Percentiles rank a stretch among this genome's conserved stretches.
phyloP scores from a whole-genome alignment of 2,329 filamentous ascomycete genomes.

The Penicillium hordei region DNA sequence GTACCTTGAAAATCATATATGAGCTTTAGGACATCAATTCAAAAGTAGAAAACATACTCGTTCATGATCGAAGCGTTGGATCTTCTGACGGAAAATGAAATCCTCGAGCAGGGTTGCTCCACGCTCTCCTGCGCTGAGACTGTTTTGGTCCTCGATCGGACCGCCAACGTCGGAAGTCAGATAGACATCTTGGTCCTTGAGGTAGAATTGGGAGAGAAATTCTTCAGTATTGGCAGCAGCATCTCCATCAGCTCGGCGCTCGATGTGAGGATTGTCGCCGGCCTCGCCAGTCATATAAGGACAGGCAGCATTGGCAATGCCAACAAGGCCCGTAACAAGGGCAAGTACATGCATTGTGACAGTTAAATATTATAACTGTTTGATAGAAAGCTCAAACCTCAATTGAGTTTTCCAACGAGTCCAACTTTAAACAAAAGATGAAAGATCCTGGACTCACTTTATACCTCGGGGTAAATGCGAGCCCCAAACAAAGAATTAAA shows the following conservation, averaged over 20 bases:
- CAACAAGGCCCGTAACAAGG: slow-evolving; percentile 31
- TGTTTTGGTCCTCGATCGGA: slow-evolving; percentile 66
- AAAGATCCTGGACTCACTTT: slow-evolving; percentile 5
- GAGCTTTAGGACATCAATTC: background rate
- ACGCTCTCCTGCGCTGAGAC: slow-evolving; percentile 64
- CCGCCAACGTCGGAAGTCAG: slow-evolving; percentile 68
- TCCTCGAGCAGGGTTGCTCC: slow-evolving; percentile 71
- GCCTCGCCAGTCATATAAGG: slow-evolving; percentile 43
- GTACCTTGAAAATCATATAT: slow-evolving; percentile 44
- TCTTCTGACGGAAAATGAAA: slow-evolving; percentile 71
- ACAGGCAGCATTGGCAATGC: slow-evolving; percentile 41
- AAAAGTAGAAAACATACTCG: slow-evolving; percentile 48
- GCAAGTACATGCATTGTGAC: slow-evolving; percentile 28
- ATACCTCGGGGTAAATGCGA: slow-evolving; percentile 6
- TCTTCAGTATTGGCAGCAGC: slow-evolving; percentile 37
- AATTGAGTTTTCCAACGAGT: background rate
- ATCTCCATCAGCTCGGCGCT: slow-evolving; percentile 28
- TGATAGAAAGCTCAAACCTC: background rate
- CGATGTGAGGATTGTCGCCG: slow-evolving; percentile 10
- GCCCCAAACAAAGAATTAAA: background rate
- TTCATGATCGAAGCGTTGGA: slow-evolving; percentile 70
- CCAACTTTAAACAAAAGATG: background rate
- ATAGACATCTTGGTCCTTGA: slow-evolving; percentile 56
- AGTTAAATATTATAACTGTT: background rate
- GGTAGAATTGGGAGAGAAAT: slow-evolving; percentile 46